These are phyloP conservation scores for Gonapodya prolifera DNA, from an alignment of 192 early-diverging fungal species.

Conservation along the genomic window DNA sequence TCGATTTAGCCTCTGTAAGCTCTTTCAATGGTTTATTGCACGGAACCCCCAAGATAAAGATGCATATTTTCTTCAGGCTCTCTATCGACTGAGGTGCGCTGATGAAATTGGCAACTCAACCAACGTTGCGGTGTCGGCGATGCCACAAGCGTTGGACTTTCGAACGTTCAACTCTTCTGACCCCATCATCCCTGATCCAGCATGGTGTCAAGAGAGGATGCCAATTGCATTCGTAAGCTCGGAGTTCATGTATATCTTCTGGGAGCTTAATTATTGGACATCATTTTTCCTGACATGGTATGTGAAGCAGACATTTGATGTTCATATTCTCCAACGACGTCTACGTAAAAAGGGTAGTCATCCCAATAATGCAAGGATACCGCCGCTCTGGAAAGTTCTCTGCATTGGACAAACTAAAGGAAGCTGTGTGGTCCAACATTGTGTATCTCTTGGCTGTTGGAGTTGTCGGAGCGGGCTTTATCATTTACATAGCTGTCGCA, in stretches of 20 bases:
- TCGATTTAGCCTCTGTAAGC: constrained; percentile 71
- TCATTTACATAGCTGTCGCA: constrained; percentile 54
- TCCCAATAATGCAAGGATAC: constrained; percentile 75
- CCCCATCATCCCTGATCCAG: not conserved
- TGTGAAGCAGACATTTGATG: constrained; percentile 9
- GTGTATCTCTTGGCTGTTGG: constrained; percentile 65
- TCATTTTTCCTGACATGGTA: constrained; percentile 80
- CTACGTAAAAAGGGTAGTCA: constrained; percentile 35
- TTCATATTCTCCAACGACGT: constrained; percentile 8
- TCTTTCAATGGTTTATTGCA: not conserved
- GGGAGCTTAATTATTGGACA: constrained; percentile 82
- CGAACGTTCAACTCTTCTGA: not conserved
- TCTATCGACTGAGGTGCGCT: not conserved
- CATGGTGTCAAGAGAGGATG: constrained; percentile 7
- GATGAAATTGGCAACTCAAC: constrained; percentile 2
- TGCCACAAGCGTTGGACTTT: not conserved
- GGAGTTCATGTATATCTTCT: constrained; percentile 59
- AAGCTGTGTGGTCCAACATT: constrained; percentile 67
- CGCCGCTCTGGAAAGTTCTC: constrained; percentile 79
- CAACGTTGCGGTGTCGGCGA: not conserved
- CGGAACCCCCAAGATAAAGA: not conserved
- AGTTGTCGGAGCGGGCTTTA: constrained; percentile 48
- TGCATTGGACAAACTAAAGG: constrained; percentile 47
- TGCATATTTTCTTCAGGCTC: not conserved
- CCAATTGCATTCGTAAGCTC: constrained; percentile 64